phyloP scores from a whole-genome alignment of 2,329 filamentous ascomycete species.

The Metarhizium rileyi region DNA sequence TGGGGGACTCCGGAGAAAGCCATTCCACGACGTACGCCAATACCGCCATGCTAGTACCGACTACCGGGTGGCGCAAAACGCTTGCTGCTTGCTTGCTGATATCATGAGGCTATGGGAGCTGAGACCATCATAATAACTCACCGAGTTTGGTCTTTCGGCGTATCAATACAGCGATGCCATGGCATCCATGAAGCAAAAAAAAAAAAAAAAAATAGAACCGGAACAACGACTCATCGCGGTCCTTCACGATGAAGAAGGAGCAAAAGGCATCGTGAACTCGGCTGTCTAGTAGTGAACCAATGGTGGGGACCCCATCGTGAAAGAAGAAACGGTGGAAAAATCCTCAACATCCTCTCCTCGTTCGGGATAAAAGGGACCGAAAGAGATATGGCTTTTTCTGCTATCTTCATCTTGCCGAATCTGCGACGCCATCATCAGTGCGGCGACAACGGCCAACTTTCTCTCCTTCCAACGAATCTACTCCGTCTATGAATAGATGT shows the following conservation, averaged over 20 bases:
- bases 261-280: neutral
- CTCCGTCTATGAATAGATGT: too few species aligned
- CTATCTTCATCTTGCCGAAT: neutral
- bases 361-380: neutral
- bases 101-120: neutral
- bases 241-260: too few species aligned
- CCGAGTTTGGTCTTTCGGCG: neutral
- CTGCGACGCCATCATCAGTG: neutral
- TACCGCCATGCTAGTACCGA: neutral
- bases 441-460: too few species aligned
- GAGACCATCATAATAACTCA: neutral
- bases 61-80: neutral
- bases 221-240: too few species aligned
- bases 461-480: too few species aligned
- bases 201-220: too few species aligned
- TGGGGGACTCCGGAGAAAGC: neutral
- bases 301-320: too few species aligned
- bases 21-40: neutral
- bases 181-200: too few species aligned
- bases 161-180: neutral
- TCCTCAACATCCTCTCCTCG: too few species aligned
- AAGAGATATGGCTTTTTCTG: neutral
- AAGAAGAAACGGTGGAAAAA: too few species aligned
- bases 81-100: neutral
- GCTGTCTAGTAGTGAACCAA: neutral